Evolutionary conservation across 768 basidiomycete species (phyloP).

Genomic region (Baorangia bicolor): DNA sequence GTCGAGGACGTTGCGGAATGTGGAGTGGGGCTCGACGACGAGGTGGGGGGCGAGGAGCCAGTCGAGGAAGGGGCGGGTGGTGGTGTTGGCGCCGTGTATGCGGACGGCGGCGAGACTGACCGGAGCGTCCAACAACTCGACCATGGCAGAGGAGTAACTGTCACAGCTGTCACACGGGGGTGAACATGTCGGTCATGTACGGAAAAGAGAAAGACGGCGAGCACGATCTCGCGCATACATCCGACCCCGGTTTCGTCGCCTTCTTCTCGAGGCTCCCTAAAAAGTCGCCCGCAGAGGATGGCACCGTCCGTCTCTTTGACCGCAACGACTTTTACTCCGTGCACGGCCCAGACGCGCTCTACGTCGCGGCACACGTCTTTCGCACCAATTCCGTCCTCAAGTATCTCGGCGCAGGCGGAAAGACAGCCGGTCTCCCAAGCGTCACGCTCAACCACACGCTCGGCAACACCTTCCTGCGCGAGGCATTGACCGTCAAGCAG

Average conservation of each 20-base stretch:
- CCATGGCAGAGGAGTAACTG: slow-evolving; percentile 17
- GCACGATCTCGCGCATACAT: slow-evolving; percentile 22
- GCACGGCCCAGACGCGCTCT: slow-evolving; percentile 87
- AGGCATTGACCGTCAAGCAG: slow-evolving; percentile 87
- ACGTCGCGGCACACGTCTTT: slow-evolving; percentile 78
- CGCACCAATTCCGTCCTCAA: slow-evolving; percentile 92
- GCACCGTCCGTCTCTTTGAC: slow-evolving; percentile 86
- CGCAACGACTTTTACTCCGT: slow-evolving; percentile 84
- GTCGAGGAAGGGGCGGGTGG: slow-evolving; percentile 79
- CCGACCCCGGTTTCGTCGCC: slow-evolving; percentile 70
- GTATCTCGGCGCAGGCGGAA: slow-evolving; percentile 72
- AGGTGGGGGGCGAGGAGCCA: slow-evolving; percentile 73
- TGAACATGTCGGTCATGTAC: slow-evolving; percentile 57
- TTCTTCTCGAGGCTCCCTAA: slow-evolving; percentile 62
- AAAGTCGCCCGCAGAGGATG: slow-evolving; percentile 68
- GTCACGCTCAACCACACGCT: slow-evolving; percentile 75
- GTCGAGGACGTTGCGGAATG: slow-evolving; percentile 67
- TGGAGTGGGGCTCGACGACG: slow-evolving; percentile 10
- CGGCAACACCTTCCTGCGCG: slow-evolving; percentile 80
- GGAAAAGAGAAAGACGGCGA: slow-evolving; percentile 60
- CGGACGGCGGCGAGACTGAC: slow-evolving; percentile 74
- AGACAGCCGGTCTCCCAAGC: slow-evolving; percentile 62
- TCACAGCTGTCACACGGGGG: slow-evolving; percentile 20
- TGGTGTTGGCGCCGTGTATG: slow-evolving; percentile 72
- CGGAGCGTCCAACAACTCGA: slow-evolving; percentile 49